Base-by-base conservation (phyloP, 1,139 yeast species). In the Hyphopichia burtonii region DNA sequence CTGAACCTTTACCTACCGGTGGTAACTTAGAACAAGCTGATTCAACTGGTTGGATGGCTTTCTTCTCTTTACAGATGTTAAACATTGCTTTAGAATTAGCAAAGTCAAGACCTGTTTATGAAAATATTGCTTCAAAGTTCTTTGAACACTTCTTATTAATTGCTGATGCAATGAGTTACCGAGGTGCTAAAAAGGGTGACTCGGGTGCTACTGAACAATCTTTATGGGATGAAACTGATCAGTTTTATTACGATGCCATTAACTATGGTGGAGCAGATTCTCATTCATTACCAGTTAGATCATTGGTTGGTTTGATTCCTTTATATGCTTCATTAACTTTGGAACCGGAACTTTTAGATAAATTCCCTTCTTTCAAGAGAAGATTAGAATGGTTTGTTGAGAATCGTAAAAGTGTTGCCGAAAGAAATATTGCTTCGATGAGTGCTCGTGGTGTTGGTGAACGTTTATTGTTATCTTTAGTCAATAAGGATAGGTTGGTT, bases 21-120 rank as follows among this genome's bases (percentile, higher is more conserved):
- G 96, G 97, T 40, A 80, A 76, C 37, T 74, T 91, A 52, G 96
- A 90, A 62, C 98, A 91, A 65, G 96, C 98, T 1, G 98, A 91
- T 63, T 88, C 96, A 23, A 91, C 98, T 7, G 97, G 97, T 35
- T 91, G 98, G 98, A 88, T 91, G 96, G 98, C 96, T 0, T 91
- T 93, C 68, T 91, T 84, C 66, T 82, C 88, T 32, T 71, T 91
- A 53, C 95, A 88, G 61, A 90, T 91, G 97, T 76, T 91, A 63
- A 91, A 90, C 61, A 91, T 91, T 59, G 94, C 98, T 0, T 76
- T 91, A 52, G 98, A 91, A 63, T 76, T 91, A 55, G 73, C 97
- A 28, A 89, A 87, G 60, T 81, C 86, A 39, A 83, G 90, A 51
- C 83, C 90, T 0, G 95, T 88, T 18, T 91, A 91, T 64, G 97